phyloP scores from a whole-genome alignment of 257 asterid genomes.

The Henckelia pumila region DNA sequence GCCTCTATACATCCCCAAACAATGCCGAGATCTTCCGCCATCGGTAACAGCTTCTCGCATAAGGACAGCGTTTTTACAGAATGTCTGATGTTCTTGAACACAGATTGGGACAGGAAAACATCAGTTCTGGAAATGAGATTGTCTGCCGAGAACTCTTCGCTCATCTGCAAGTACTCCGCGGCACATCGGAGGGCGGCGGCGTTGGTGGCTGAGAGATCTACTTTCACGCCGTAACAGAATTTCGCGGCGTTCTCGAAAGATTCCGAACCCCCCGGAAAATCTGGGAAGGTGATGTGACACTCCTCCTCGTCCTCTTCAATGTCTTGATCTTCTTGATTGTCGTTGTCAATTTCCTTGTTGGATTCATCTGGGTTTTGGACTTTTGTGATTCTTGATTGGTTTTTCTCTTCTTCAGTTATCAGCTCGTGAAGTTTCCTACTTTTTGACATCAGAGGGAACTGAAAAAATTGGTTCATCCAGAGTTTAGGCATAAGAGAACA shows the following conservation, averaged over 20 bases:
- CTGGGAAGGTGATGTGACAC: slow-evolving; percentile 68
- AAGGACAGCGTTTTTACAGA: slow-evolving; percentile 54
- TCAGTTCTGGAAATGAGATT: slow-evolving; percentile 78
- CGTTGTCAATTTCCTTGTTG: slow-evolving; percentile 31
- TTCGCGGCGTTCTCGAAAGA: slow-evolving; percentile 86
- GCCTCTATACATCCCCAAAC: slow-evolving; percentile 72
- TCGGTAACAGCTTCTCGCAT: slow-evolving; percentile 52
- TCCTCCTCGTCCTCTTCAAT: slow-evolving; percentile 36
- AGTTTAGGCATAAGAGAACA: background rate
- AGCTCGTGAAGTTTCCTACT: slow-evolving; percentile 82
- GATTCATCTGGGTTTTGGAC: slow-evolving; percentile 38
- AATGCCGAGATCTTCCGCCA: slow-evolving; percentile 69
- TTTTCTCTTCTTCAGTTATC: slow-evolving; percentile 70
- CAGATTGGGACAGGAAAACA: slow-evolving; percentile 49
- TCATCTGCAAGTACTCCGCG: slow-evolving; percentile 78
- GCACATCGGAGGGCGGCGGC: slow-evolving; percentile 87
- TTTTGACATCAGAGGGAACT: slow-evolving; percentile 95
- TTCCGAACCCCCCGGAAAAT: slow-evolving; percentile 95
- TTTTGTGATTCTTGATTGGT: slow-evolving; percentile 31
- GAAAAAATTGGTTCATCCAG: slow-evolving; percentile 18
- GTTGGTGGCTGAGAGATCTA: slow-evolving; percentile 66
- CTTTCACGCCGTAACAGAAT: slow-evolving; percentile 87
- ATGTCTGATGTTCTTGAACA: slow-evolving; percentile 51
- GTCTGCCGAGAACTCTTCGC: slow-evolving; percentile 75
- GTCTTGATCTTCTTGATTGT: slow-evolving; percentile 26